These are phyloP conservation scores for Pelargonium fulgidum DNA, from an alignment of 441 rosid species.

Conservation along the genomic window DNA sequence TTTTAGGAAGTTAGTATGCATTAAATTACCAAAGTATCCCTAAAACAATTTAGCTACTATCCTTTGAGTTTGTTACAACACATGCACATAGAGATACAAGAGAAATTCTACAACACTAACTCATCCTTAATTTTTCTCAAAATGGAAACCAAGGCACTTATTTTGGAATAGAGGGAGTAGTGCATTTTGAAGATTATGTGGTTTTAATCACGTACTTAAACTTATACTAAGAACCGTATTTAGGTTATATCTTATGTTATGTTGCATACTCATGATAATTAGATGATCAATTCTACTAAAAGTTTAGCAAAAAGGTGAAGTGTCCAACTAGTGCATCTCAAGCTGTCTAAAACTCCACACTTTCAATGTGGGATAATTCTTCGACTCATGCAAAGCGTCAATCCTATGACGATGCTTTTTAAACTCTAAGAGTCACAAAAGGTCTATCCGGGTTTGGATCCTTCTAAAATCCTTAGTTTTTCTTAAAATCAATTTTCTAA, in stretches of 20 bases:
- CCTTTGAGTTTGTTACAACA: too few species aligned
- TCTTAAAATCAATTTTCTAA: neutral
- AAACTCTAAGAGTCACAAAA: neutral
- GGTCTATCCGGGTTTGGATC: neutral
- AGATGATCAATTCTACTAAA: neutral
- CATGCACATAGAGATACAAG: too few species aligned
- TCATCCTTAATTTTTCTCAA: too few species aligned
- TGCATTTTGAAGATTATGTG: too few species aligned
- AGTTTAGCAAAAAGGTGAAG: too few species aligned
- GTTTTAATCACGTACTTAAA: neutral
- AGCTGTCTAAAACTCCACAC: conserved; percentile 3
- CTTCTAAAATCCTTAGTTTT: neutral
- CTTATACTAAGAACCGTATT: neutral
- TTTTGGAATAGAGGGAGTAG: too few species aligned
- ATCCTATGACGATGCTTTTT: neutral
- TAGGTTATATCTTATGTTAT: neutral
- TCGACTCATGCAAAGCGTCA: neutral
- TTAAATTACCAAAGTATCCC: too few species aligned
- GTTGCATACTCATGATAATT: neutral
- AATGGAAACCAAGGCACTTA: too few species aligned
- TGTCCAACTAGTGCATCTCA: neutral
- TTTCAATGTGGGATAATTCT: neutral
- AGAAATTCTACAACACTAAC: too few species aligned
- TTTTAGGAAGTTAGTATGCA: too few species aligned
- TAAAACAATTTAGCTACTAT: too few species aligned